Percentiles rank a stretch among this genome's conserved stretches.
phyloP scores from a whole-genome alignment of 1,284 basidiomycete genomes.

The Schizophyllum amplum region DNA sequence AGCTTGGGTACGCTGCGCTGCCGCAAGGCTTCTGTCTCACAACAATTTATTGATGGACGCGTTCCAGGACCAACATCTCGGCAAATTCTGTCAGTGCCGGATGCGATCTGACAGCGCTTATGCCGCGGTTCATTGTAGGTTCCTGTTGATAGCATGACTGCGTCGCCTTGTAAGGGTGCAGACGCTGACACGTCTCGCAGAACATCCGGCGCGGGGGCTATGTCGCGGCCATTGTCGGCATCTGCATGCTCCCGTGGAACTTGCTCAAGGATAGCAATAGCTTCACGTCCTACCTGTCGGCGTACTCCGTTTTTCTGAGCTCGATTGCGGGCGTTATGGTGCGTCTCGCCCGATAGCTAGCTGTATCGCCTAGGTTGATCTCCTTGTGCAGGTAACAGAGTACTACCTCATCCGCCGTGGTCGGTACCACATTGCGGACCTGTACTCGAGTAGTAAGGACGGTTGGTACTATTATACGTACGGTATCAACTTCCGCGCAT shows the following conservation, averaged over 20 bases:
- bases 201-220: conserved; percentile 83
- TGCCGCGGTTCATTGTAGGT: conserved; percentile 69
- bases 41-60: conserved; percentile 6
- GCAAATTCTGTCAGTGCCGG: conserved; percentile 84
- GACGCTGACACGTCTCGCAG: conserved; percentile 20
- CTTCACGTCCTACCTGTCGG: conserved; percentile 80
- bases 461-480: conserved; percentile 75
- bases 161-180: background rate
- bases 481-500: conserved; percentile 74
- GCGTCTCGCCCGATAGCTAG: conserved; percentile 4
- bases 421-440: conserved; percentile 62
- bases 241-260: conserved; percentile 78
- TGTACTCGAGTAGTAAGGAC: conserved; percentile 51
- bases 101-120: conserved; percentile 76
- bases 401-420: conserved; percentile 76
- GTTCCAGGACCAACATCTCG: conserved; percentile 64
- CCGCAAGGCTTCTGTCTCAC: no score
- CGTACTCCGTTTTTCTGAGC: conserved; percentile 77
- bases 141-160: conserved; percentile 1
- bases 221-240: conserved; percentile 66
- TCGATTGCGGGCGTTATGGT: conserved; percentile 82
- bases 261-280: conserved; percentile 67
- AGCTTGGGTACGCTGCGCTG: no score
- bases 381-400: conserved; percentile 51
- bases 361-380: background rate